Evolutionary conservation across 2,329 filamentous ascomycete genomes (phyloP), one percentile per base, ranked within the genome.

Genomic region (Zymoseptoria tritici): DNA sequence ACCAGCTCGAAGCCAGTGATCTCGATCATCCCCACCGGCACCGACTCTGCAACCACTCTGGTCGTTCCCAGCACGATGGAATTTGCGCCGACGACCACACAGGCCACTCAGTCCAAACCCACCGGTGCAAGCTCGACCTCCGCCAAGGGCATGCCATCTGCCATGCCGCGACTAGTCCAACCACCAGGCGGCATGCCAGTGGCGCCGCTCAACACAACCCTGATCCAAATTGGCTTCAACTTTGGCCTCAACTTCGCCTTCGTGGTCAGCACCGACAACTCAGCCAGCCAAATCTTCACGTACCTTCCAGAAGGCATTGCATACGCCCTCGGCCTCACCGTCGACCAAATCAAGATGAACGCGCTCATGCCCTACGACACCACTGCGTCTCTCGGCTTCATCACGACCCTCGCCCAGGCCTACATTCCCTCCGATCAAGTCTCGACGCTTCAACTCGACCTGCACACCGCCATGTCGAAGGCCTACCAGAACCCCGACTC

Each of bases 141-240:
- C 5, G 66, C 72, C 0, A 81, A 80, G 19, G 80, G 80, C 21
- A 78, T 91, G 57, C 87, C 89, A 0, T 83, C 84, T 0, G 79
- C 80, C 42, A 80, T 95, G 60, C 91, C 91, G 20, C 85, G 84
- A 68, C 83, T 89, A 51, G 92, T 97, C 65, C 83, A 86, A 26
- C 90, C 91, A 8, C 83, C 85, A 49, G 80, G 82, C 58, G 82
- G 83, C 29, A 80, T 82, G 54, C 78, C 80, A 20, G 61, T 76
- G 4, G 62, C 67, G 7, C 88, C 90, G 0, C 75, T 80, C 3
- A 88, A 89, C 66, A 85, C 83, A 0, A 85, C 84, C 3, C 76
- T 89, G 67, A 87, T 96, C 66, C 91, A 96, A 72, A 82, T 97
- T 63, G 94, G 89, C 36, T 97, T 97, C 81, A 79, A 84, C 56